Conservation (phyloP, 2,329 filamentous ascomycete genomes). For the Microsporum ferrugineum region DNA sequence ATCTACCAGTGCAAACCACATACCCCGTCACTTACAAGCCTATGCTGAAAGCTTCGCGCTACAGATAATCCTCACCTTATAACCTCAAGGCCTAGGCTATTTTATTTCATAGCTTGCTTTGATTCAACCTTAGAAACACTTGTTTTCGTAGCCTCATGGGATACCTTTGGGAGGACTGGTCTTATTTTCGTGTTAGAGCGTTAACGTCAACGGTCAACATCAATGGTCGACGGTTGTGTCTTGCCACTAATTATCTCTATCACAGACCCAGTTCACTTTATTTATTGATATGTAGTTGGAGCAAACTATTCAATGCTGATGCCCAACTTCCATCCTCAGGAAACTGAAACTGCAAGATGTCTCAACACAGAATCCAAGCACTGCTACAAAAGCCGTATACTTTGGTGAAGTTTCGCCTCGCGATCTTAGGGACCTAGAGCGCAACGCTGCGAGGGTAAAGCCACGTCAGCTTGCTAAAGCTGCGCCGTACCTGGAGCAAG, state of each 20-base stretch:
- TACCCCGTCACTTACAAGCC: no score
- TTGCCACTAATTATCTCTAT: neutral
- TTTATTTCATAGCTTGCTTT: no score
- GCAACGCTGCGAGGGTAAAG: slow-evolving; percentile 6
- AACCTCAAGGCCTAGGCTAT: no score
- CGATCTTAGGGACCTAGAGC: slow-evolving; percentile 8
- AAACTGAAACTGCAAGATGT: neutral
- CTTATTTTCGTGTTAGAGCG: no score
- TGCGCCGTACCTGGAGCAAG: slow-evolving; percentile 4
- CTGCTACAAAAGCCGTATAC: neutral
- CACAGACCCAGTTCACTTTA: neutral
- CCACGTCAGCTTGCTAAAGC: slow-evolving; percentile 8
- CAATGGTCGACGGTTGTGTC: no score
- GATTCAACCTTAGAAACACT: no score
- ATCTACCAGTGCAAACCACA: no score
- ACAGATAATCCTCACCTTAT: no score
- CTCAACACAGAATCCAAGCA: neutral
- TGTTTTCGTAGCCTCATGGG: no score
- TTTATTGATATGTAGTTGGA: neutral
- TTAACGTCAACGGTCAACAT: no score
- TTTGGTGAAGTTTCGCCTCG: neutral
- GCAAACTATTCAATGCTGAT: neutral
- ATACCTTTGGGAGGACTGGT: no score
- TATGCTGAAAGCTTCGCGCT: no score
- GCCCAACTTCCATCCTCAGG: neutral